phyloP scores from a whole-genome alignment of 108 stramenopile genomes.

The Cyclostephanos invisitatus region DNA sequence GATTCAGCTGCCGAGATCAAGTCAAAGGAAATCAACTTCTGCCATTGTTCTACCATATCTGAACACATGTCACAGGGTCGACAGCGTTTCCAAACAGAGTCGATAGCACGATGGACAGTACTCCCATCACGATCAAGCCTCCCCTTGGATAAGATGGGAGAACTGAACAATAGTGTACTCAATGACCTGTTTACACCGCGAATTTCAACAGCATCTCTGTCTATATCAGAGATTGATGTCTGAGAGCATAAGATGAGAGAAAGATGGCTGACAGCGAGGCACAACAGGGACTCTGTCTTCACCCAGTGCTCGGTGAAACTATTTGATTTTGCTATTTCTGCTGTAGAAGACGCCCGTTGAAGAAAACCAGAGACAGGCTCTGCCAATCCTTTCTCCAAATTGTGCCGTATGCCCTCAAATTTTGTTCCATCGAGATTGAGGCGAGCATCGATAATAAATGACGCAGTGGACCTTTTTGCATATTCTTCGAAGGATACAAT shows the following conservation, averaged over 20 bases:
- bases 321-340: constrained; percentile 6
- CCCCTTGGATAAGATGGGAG: constrained; percentile 32
- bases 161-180: constrained; percentile 18
- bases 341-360: constrained; percentile 12
- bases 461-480: constrained; percentile 37
- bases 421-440: constrained; percentile 66
- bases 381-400: constrained; percentile 60
- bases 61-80: constrained; percentile 8
- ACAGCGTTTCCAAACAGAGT: constrained; percentile 29
- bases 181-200: constrained; percentile 13
- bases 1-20: constrained; percentile 21
- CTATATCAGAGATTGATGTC: constrained; percentile 43
- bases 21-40: constrained; percentile 29
- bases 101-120: constrained; percentile 24
- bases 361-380: constrained; percentile 63
- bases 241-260: constrained; percentile 44
- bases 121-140: constrained; percentile 25
- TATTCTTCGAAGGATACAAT: constrained; percentile 18
- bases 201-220: constrained; percentile 25
- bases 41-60: constrained; percentile 38
- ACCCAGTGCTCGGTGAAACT: constrained; percentile 1
- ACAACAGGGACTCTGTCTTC: constrained; percentile 51
- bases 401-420: constrained; percentile 74
- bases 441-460: constrained; percentile 66
- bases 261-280: constrained; percentile 69